Base-by-base conservation (phyloP, 768 basidiomycete genomes). In the Kwoniella sp. region DNA sequence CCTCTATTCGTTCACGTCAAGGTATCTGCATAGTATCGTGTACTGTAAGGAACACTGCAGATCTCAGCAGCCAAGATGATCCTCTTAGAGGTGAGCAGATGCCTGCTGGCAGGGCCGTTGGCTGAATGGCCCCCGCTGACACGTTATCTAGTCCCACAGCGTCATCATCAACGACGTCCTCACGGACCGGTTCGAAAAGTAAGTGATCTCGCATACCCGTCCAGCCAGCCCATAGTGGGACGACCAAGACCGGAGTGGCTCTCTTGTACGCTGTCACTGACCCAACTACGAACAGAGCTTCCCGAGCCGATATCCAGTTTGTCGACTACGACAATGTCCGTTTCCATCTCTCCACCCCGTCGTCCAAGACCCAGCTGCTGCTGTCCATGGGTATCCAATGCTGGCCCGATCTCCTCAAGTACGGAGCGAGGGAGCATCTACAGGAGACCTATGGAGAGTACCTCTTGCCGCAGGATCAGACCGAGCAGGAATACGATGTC, bases 321-420 rank as follows among this genome's bases (percentile, higher is more conserved):
- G 95, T 98, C 46, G 95, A 99, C 77, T 99, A 90, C 63, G 95
- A 99, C 72, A 87, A 89, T 42, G 91, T 96, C 47, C 83, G 90
- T 37, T 99, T 96, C 77, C 92, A 87, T 73, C 76, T 98, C 40
- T 88, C 88, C 12, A 91, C 91, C 0, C 87, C 87, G 3, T 83
- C 87, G 20, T 83, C 85, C 70, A 77, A 93, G 79, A 85, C 86
- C 0, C 70, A 79, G 3, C 78, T 98, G 19, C 77, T 88, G 32
- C 81, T 99, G 19, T 98, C 93, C 26, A 98, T 99, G 90, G 85
- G 85, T 74, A 91, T 98, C 53, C 85, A 88, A 42, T 99, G 93
- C 78, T 99, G 93, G 93, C 82, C 86, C 55, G 90, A 98, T 71
- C 83, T 99, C 38, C 84, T 84, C 10, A 78, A 80, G 46, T 93